A percentile compares a stretch with the other conserved stretches of the same genome.
Evolutionary conservation across 73 alveolate species (phyloP).

Genomic region (Paramecium tetraurelia): DNA sequence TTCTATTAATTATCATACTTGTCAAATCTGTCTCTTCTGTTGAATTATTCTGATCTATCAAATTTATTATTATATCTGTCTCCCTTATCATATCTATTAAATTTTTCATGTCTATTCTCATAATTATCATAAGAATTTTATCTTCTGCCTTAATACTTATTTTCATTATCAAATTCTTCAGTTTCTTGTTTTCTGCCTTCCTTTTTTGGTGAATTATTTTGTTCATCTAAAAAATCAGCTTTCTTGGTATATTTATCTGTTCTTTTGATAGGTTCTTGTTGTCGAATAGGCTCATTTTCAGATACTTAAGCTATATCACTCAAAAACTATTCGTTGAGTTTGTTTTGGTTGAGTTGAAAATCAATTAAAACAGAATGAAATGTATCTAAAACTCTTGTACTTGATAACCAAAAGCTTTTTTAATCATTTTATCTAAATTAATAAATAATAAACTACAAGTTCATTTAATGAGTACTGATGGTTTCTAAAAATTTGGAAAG

Average conservation of each 20-base stretch:
- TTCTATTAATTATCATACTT: background rate
- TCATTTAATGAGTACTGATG: background rate
- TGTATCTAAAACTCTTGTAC: constrained; percentile 26
- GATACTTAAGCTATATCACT: background rate
- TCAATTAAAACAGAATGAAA: constrained; percentile 8
- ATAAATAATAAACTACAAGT: background rate
- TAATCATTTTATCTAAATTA: background rate
- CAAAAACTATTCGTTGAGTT: background rate
- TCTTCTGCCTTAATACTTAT: background rate
- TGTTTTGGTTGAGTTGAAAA: background rate
- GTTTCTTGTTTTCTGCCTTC: background rate
- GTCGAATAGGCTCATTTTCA: background rate
- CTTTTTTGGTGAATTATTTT: background rate
- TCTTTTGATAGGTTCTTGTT: background rate
- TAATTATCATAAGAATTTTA: background rate
- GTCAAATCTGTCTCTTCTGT: background rate
- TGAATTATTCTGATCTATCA: background rate
- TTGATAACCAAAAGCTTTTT: background rate
- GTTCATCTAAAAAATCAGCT: background rate
- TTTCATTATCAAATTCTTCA: background rate
- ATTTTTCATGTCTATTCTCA: background rate
- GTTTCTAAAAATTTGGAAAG: background rate
- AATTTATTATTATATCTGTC: background rate
- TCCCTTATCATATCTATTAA: background rate
- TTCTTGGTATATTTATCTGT: background rate